Percentiles rank a stretch among this genome's conserved stretches.
phyloP scores from a whole-genome alignment of 345 rosid genomes.

The Euclidium syriacum region DNA sequence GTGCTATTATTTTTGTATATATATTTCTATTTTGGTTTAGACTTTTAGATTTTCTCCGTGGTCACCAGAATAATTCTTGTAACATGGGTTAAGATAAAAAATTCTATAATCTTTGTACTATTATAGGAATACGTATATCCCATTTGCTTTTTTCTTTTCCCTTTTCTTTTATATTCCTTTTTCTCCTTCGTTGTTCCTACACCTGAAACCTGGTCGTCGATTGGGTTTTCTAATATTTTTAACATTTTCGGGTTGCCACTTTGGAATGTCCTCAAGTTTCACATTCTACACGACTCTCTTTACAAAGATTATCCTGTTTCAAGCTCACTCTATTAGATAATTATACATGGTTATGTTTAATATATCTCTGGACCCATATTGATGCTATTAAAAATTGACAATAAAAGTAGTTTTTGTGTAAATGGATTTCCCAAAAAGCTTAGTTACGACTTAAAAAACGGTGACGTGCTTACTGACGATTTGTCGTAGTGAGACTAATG shows the following conservation, averaged over 20 bases:
- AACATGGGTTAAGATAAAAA: no score
- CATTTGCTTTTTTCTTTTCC: neutral
- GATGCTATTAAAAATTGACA: constrained; percentile 3
- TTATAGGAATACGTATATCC: no score
- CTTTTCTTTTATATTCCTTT: neutral
- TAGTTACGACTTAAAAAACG: constrained; percentile 2
- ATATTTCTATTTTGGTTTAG: no score
- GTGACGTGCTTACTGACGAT: constrained; percentile 11
- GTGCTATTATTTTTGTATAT: no score
- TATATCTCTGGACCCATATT: constrained; percentile 17
- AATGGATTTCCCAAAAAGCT: neutral
- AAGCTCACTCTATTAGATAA: neutral
- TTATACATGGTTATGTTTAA: neutral
- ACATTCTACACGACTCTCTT: constrained; percentile 8
- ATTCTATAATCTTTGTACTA: no score
- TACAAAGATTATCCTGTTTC: neutral
- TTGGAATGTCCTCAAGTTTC: constrained; percentile 6
- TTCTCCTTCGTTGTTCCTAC: neutral
- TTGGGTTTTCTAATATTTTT: constrained; percentile 4
- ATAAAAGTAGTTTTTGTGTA: neutral
- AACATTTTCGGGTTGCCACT: constrained; percentile 1
- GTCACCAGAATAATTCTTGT: no score
- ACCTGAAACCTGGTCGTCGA: constrained; percentile 5
- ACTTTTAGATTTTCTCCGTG: no score
- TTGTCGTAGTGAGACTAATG: constrained; percentile 11